Base-by-base conservation (phyloP, 352 stramenopile species). In the Phytophthora sansomeana region DNA sequence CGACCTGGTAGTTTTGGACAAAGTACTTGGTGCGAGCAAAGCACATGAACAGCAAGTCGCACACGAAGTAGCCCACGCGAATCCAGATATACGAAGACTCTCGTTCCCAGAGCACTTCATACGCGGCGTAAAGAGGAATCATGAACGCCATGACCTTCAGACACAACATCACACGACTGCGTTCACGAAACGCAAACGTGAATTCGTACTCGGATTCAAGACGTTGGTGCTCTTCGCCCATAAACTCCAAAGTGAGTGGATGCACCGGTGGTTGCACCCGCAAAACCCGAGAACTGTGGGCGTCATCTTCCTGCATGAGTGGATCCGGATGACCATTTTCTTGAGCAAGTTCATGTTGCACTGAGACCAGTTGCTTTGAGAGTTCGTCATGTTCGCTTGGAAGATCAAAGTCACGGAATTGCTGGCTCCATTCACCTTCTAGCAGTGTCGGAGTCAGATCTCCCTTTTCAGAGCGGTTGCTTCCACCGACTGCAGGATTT, bases 171-270 rank as follows among this genome's bases (percentile, higher is more conserved):
- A 94, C 77, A 19, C 87, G 85, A 19, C 74, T 56, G 6, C 81
- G 74, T 48, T 94, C 87, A 9, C 83, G 84, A 50, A 90, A 78
- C 0, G 85, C 75, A 71, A 96, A 96, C 0, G 77, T 88, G 17
- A 87, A 60, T 39, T 87, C 84, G 67, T 92, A 96, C 63, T 93
- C 84, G 29, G 54, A 72, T 53, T 96, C 85, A 5, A 96, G 72
- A 43, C 85, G 74, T 54, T 92, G 80, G 19, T 94, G 81, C 49
- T 94, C 77, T 42, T 96, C 87, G 1, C 87, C 87, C 85, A 94
- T 94, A 30, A 96, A 96, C 39, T 93, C 85, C 0, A 94, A 60
- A 1, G 87, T 93, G 13, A 96, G 70, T 1, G 87, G 87, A 28
- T 94, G 87, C 1, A 96, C 75, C 4, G 71, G 77, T 28, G 83